Evolutionary conservation across 2,329 filamentous ascomycete species (phyloP).

Genomic region (Graphium sp.): DNA sequence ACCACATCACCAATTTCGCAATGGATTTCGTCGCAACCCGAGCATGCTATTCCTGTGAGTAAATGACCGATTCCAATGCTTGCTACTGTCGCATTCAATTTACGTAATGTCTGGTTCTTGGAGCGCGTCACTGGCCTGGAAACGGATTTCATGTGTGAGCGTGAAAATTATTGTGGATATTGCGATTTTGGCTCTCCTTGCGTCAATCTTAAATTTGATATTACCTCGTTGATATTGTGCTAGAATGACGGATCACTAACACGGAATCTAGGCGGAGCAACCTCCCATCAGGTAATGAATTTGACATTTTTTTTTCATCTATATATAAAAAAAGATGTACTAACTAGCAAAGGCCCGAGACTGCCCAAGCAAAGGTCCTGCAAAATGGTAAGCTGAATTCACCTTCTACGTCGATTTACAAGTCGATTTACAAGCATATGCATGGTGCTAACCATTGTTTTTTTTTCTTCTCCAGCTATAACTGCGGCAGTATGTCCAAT

Average conservation of each 20-base stretch:
- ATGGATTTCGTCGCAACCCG: no score
- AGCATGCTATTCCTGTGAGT: no score
- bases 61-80: no score
- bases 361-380: conserved; percentile 69
- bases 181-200: neutral
- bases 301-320: conserved; percentile 7
- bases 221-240: conserved; percentile 1
- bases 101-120: no score
- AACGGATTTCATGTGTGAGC: neutral
- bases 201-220: neutral
- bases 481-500: conserved; percentile 53
- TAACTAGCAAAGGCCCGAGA: conserved; percentile 49
- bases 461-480: conserved; percentile 49
- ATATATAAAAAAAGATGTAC: no score
- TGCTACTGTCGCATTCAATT: no score
- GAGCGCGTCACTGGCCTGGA: no score
- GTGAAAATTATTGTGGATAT: neutral
- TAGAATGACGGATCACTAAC: conserved; percentile 8
- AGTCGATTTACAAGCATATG: conserved; percentile 1
- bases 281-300: conserved; percentile 55
- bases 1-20: no score
- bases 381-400: conserved; percentile 51
- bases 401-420: neutral
- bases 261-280: conserved; percentile 44
- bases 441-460: conserved; percentile 8